phyloP scores from a whole-genome alignment of 768 basidiomycete species.

The Rhodotorula babjevae region DNA sequence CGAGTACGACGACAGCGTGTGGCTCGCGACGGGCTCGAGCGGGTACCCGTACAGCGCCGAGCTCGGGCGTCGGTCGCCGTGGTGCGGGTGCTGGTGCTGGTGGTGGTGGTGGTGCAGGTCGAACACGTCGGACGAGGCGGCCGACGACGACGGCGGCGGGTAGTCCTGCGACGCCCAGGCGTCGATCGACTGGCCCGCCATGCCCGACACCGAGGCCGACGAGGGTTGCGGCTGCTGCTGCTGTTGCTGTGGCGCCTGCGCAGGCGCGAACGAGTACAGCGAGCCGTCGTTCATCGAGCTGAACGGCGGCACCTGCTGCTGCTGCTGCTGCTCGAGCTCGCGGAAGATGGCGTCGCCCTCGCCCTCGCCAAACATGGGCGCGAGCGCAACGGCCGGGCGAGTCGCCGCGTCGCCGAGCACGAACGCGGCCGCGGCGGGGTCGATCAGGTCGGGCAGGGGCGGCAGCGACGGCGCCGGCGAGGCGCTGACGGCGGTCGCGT shows the following conservation, averaged over 20 bases:
- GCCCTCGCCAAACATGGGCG: conserved; percentile 1
- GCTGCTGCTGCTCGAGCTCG: background rate
- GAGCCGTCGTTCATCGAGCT: background rate
- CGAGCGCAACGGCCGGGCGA: background rate
- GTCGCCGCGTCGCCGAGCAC: background rate
- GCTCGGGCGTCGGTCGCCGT: no score
- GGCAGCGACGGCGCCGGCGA: background rate
- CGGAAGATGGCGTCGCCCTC: background rate
- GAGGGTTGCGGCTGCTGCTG: no score
- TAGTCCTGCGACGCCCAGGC: background rate
- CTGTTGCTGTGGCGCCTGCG: no score
- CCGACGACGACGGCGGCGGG: background rate
- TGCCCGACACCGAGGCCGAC: background rate
- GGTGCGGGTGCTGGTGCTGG: no score
- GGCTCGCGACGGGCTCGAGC: conserved; percentile 6
- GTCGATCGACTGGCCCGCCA: no score
- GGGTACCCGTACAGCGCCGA: conserved; percentile 22
- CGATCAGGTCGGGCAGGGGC: background rate
- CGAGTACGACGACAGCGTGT: background rate
- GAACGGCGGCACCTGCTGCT: background rate
- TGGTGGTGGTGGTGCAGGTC: background rate
- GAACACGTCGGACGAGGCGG: conserved; percentile 4
- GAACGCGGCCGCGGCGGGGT: background rate
- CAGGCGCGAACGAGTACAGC: background rate
- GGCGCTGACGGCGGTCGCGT: background rate